These are phyloP conservation scores for Gentiana straminea DNA, from an alignment of 257 asterid species.

Conservation along the genomic window DNA sequence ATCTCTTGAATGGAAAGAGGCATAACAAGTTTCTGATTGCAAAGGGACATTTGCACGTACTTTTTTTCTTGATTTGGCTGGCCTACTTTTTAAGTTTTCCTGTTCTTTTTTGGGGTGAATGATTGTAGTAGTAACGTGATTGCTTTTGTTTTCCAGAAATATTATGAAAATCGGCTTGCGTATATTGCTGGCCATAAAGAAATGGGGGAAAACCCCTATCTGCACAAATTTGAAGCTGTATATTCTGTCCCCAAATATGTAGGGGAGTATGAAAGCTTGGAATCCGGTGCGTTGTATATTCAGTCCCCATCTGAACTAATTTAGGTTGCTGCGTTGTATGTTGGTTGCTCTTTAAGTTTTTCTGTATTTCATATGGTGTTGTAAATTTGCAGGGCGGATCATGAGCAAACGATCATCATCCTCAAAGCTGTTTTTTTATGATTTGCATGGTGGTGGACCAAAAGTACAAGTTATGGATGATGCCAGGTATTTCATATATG, in stretches of 20 bases:
- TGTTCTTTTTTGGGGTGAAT: too few relatives aligned
- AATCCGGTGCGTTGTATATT: conserved; percentile 53
- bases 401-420: conserved; percentile 76
- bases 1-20: too few relatives aligned
- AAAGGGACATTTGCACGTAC: too few relatives aligned
- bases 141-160: conserved; percentile 44
- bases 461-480: conserved; percentile 85
- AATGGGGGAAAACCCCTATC: conserved; percentile 60
- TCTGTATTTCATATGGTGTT: conserved; percentile 1
- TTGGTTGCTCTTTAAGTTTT: not conserved
- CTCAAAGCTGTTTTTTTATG: conserved; percentile 70
- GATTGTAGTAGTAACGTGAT: too few relatives aligned
- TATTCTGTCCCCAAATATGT: conserved; percentile 50
- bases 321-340: not conserved
- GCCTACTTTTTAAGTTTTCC: too few relatives aligned
- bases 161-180: conserved; percentile 53
- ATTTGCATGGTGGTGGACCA: conserved; percentile 68
- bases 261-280: conserved; percentile 34
- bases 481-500: conserved; percentile 41
- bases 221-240: conserved; percentile 52
- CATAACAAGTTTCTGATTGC: too few relatives aligned
- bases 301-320: conserved; percentile 52
- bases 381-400: conserved; percentile 45
- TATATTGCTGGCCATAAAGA: conserved; percentile 52
- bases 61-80: too few relatives aligned